Evolutionary conservation across 192 early-diverging fungal genomes (phyloP).

Genomic region (Mortierella antarctica): DNA sequence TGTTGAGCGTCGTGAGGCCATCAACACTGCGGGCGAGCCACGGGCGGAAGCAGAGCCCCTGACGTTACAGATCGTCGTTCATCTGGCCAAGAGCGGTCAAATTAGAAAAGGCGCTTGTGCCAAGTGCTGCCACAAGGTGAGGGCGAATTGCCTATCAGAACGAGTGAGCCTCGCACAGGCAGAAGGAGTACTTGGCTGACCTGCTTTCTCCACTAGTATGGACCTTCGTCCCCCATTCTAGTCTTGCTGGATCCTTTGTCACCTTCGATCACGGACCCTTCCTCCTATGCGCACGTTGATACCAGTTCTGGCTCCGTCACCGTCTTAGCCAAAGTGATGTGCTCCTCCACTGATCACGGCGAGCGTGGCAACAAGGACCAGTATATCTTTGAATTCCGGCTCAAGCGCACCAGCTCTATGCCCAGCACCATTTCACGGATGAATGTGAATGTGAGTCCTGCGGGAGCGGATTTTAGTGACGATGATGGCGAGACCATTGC

Average conservation of each 20-base stretch:
- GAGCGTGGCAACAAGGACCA: slow-evolving; percentile 51
- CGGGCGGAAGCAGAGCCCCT: slow-evolving; percentile 30
- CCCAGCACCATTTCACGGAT: background rate
- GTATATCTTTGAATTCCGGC: slow-evolving; percentile 38
- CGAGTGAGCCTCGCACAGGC: too few relatives aligned
- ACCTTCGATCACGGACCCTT: slow-evolving; percentile 37
- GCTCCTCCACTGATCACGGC: slow-evolving; percentile 47
- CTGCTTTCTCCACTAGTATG: slow-evolving; percentile 18
- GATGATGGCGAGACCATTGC: slow-evolving; percentile 21
- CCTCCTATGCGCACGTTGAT: slow-evolving; percentile 35
- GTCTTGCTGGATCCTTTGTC: slow-evolving; percentile 42
- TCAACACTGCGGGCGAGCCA: slow-evolving; percentile 49
- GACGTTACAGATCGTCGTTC: slow-evolving; percentile 44
- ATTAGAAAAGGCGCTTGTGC: slow-evolving; percentile 45
- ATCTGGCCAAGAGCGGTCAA: slow-evolving; percentile 37
- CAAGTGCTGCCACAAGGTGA: slow-evolving; percentile 51
- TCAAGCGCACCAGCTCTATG: slow-evolving; percentile 25
- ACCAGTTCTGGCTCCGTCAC: slow-evolving; percentile 36
- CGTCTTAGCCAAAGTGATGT: slow-evolving; percentile 40
- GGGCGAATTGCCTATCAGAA: too few relatives aligned
- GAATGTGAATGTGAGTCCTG: background rate
- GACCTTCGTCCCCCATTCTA: slow-evolving; percentile 41
- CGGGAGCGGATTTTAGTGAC: slow-evolving; percentile 4
- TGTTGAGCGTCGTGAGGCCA: slow-evolving; percentile 45
- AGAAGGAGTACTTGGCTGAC: too few relatives aligned